Base-by-base conservation (phyloP, 768 basidiomycete species). In the Mrakia frigida region DNA sequence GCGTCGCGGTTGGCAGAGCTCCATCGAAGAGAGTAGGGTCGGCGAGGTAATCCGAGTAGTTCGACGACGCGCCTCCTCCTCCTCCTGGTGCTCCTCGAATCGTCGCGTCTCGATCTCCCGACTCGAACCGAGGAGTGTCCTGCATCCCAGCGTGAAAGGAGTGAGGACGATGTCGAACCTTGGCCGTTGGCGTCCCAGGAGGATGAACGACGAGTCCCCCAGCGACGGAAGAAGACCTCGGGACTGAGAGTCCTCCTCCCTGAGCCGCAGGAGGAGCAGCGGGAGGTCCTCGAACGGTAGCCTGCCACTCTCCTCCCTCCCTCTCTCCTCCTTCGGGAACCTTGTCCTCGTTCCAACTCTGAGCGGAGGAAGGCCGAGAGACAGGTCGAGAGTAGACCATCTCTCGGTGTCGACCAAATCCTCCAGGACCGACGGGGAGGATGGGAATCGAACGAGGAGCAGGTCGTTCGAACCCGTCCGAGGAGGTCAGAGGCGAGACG, bases 71-170 rank as follows among this genome's bases (percentile, higher is more conserved):
- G 7, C 72, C 35, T 63, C 35, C 46, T 21, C 43, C 43, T 31
- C 41, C 35, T 60, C 63, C 43, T 28, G 53, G 31, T 25, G 6
- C 35, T 21, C 72, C 35, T 63, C 35, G 50, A 53, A 60, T 59
- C 31, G 70, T 72, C 50, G 70, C 65, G 65, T 37, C 39, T 39
- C 35, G 39, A 39, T 68, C 39, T n/a, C 56, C 56, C 56, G 56
- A 28, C 56, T 56, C 25, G 56, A n/a, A 43, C 4, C 39, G 67
- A 69, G 37, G 67, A 28, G 70, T 3, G 2, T 37, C 52, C 37
- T n/a, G n/a, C 70, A 72, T 67, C 31, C 74, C 74, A 16, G 74
- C 63, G 41, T 74, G 74, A 50, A 74, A 74, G 46, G 74, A 74
- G 63, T 68, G 74, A 35, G 74, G 74, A 5, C 74, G 74, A 6